A percentile compares a stretch with the other conserved stretches of the same genome.
phyloP scores from a whole-genome alignment of 768 basidiomycete genomes.

The Mrakia frigida region DNA sequence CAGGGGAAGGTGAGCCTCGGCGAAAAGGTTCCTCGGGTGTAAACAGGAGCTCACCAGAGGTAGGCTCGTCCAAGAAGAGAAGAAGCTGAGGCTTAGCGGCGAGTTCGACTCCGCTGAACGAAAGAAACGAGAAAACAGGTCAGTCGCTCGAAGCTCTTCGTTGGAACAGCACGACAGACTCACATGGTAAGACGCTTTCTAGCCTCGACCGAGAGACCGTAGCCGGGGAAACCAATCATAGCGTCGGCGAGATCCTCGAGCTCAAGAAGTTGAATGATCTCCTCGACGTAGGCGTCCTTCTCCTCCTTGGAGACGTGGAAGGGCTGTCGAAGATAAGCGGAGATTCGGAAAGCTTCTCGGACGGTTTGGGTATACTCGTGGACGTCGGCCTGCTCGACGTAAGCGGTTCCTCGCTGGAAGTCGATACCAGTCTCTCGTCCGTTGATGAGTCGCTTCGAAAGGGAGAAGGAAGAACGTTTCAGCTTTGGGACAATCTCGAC shows the following conservation, averaged over 20 bases:
- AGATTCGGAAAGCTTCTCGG: slow-evolving; percentile 72
- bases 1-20: slow-evolving; percentile 69
- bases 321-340: slow-evolving; percentile 73
- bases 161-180: neutral
- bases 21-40: too few species aligned
- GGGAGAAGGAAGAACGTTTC: too few species aligned
- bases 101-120: slow-evolving; percentile 41
- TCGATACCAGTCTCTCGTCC: slow-evolving; percentile 54
- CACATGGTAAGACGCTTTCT: slow-evolving; percentile 55
- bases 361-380: slow-evolving; percentile 57
- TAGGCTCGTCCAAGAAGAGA: slow-evolving; percentile 54
- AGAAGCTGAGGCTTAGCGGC: slow-evolving; percentile 79
- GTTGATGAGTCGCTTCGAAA: slow-evolving; percentile 52
- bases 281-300: slow-evolving; percentile 64
- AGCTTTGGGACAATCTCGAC: too few species aligned
- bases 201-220: slow-evolving; percentile 59
- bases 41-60: slow-evolving; percentile 37
- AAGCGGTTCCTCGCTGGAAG: slow-evolving; percentile 56
- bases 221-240: slow-evolving; percentile 56
- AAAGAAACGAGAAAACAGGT: neutral
- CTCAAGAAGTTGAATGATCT: slow-evolving; percentile 47
- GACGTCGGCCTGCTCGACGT: slow-evolving; percentile 73
- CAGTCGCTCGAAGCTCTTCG: neutral
- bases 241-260: slow-evolving; percentile 79
- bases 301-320: slow-evolving; percentile 58